These are phyloP conservation scores for Colletotrichum sp. DNA, from an alignment of 2,329 filamentous ascomycete genomes.

Conservation along the genomic window DNA sequence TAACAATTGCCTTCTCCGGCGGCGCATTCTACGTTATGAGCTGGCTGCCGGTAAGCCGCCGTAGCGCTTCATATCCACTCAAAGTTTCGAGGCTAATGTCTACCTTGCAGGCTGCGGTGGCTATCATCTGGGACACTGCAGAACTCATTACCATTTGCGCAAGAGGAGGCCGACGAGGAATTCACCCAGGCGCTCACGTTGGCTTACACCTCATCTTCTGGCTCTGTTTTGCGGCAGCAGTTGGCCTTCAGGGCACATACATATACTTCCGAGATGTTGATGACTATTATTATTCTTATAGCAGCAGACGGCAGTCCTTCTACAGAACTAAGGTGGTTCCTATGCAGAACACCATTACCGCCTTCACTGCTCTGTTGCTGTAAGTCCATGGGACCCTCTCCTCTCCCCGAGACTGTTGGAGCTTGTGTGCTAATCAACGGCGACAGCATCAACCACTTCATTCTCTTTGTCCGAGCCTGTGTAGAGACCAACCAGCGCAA, in stretches of 20 bases:
- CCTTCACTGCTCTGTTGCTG: conserved; percentile 21
- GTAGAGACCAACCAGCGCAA: conserved; percentile 40
- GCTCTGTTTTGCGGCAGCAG: conserved; percentile 33
- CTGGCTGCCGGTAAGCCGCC: background rate
- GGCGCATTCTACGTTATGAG: background rate
- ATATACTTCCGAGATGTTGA: background rate
- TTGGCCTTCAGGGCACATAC: conserved; percentile 26
- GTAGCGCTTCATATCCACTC: background rate
- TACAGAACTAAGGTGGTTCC: background rate
- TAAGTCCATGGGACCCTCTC: background rate
- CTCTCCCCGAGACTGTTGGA: background rate
- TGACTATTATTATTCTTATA: background rate
- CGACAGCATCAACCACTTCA: conserved; percentile 34
- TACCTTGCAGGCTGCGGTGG: conserved; percentile 33
- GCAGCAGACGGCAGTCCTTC: background rate
- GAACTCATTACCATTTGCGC: conserved; percentile 42
- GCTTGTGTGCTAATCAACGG: background rate
- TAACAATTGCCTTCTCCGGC: background rate
- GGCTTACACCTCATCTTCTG: conserved; percentile 47
- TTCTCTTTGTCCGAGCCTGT: conserved; percentile 45
- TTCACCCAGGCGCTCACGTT: conserved; percentile 50
- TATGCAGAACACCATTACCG: conserved; percentile 23
- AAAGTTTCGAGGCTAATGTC: background rate
- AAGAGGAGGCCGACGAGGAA: conserved; percentile 36
- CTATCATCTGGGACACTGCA: conserved; percentile 41